Conservation (phyloP, 179 eudicot species). For the Vitellaria paradoxa region DNA sequence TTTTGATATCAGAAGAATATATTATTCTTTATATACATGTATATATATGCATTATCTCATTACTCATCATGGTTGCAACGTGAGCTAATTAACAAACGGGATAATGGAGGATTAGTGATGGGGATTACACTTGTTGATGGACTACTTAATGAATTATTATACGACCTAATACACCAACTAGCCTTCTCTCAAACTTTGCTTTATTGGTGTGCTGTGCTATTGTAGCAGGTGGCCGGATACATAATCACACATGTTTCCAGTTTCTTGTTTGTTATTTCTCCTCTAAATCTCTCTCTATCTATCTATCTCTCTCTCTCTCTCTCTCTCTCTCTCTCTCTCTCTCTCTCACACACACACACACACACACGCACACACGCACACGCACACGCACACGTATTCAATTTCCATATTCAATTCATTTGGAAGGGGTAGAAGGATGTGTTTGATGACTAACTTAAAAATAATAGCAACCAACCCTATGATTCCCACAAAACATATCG, state of each 20-base stretch:
- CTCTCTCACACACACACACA: no score
- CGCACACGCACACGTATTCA: no score
- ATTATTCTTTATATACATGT: background rate
- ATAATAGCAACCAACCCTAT: no score
- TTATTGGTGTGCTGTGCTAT: background rate
- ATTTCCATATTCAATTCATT: no score
- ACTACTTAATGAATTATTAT: conserved; percentile 3
- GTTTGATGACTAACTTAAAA: no score
- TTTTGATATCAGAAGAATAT: background rate
- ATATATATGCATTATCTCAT: background rate
- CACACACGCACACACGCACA: no score
- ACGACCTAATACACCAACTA: conserved; percentile 5
- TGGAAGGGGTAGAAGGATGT: no score
- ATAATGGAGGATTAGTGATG: conserved; percentile 18
- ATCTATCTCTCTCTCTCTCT: no score
- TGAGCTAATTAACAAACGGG: conserved; percentile 13
- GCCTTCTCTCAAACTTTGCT: conserved; percentile 18
- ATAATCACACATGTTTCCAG: conserved; percentile 7
- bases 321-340: background rate
- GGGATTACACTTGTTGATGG: conserved; percentile 11
- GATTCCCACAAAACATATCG: no score
- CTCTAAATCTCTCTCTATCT: no score
- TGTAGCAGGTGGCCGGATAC: conserved; percentile 4
- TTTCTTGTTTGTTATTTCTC: background rate
- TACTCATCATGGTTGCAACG: background rate